Percentiles rank a stretch among this genome's conserved stretches.
Conservation (phyloP, 805 yeast genomes). For the Isabelozyma rhagii region DNA sequence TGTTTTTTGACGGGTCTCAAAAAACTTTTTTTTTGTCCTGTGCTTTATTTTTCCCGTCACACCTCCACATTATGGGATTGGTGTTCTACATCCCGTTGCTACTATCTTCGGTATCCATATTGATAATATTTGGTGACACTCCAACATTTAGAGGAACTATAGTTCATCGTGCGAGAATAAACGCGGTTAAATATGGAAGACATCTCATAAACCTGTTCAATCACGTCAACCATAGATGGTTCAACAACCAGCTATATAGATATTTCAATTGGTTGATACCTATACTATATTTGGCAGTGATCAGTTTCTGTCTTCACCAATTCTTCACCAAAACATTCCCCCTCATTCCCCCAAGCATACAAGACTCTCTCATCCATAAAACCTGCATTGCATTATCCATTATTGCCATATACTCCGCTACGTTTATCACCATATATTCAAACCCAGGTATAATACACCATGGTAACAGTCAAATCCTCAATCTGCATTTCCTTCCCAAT, state of each 20-base stretch:
- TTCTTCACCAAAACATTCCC: slow-evolving; percentile 28
- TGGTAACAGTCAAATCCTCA: slow-evolving; percentile 7
- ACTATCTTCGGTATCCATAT: slow-evolving; percentile 14
- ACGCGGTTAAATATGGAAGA: slow-evolving; percentile 5
- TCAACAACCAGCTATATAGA: slow-evolving; percentile 16
- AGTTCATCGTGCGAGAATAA: slow-evolving; percentile 20
- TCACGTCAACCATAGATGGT: slow-evolving; percentile 16
- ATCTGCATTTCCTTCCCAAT: slow-evolving; percentile 38
- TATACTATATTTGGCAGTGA: slow-evolving; percentile 31
- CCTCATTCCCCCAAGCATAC: slow-evolving; percentile 8
- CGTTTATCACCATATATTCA: slow-evolving; percentile 34
- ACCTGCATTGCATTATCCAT: slow-evolving; percentile 29
- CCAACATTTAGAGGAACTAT: slow-evolving; percentile 38
- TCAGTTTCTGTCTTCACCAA: slow-evolving; percentile 29
- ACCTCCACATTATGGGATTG: slow-evolving; percentile 1
- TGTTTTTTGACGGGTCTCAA: background rate
- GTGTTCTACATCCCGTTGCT: slow-evolving; percentile 2
- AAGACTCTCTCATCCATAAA: slow-evolving; percentile 6
- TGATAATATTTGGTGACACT: slow-evolving; percentile 47
- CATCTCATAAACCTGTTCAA: slow-evolving; percentile 2
- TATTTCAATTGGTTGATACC: slow-evolving; percentile 46
- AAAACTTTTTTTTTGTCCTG: background rate
- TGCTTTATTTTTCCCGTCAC: background rate
- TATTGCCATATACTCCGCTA: slow-evolving; percentile 26
- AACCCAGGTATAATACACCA: slow-evolving; percentile 41